A percentile compares a stretch with the other conserved stretches of the same genome.
phyloP scores from a whole-genome alignment of 768 basidiomycete genomes.

The Mrakia frigida region DNA sequence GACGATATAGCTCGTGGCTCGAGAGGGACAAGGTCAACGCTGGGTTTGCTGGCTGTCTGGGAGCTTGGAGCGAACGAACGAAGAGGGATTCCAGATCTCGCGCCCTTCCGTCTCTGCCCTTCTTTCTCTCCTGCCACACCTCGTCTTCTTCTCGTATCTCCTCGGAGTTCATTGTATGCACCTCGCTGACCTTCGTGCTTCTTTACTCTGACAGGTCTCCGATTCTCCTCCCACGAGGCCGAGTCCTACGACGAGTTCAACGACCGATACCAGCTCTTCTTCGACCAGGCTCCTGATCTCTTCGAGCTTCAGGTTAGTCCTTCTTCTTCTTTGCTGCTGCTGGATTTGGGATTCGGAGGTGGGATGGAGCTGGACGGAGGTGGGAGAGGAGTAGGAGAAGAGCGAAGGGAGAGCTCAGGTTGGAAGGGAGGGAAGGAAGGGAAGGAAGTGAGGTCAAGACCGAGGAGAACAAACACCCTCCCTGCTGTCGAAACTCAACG shows the following conservation, averaged over 20 bases:
- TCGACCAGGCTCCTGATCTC: constrained; percentile 84
- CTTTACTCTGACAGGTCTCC: constrained; percentile 9
- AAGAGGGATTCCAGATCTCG: neutral
- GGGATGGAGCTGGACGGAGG: neutral
- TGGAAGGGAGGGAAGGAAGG: neutral
- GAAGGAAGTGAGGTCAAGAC: neutral
- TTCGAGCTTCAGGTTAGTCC: constrained; percentile 65
- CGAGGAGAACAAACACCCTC: too few relatives aligned
- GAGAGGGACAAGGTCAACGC: too few relatives aligned
- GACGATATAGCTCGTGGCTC: neutral
- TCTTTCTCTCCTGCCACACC: neutral
- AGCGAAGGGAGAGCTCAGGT: neutral
- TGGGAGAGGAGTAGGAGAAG: neutral
- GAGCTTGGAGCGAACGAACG: neutral
- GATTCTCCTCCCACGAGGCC: constrained; percentile 57
- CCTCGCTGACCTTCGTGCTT: neutral
- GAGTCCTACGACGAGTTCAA: constrained; percentile 94
- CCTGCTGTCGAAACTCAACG: too few relatives aligned
- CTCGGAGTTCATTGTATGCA: neutral
- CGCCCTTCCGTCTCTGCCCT: neutral
- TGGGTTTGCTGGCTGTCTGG: too few relatives aligned
- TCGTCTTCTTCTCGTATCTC: too few relatives aligned
- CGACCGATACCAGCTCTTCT: constrained; percentile 87
- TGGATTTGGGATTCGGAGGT: neutral
- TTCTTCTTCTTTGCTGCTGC: neutral